Base-by-base conservation (phyloP, 164 flowering plant genomes). In the Nymphaea colorata region DNA sequence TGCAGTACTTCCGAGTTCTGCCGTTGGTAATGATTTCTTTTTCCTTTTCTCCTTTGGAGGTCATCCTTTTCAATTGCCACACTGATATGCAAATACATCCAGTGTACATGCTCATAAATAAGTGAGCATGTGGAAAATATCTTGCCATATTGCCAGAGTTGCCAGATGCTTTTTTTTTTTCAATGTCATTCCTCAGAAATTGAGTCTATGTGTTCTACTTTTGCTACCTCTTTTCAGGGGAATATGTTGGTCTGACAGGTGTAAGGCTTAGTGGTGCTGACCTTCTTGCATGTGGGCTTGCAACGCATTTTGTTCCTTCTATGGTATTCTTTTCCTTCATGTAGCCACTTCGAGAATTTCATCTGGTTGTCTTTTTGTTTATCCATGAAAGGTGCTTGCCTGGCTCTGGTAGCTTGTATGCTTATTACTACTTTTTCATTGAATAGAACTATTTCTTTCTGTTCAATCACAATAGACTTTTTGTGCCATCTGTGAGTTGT, bases 241-340 rank as follows among this genome's bases (percentile, higher is more conserved):
- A 91, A 76, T 93, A 91, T 83, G 78, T 80, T 69, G 97, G 95
- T 60, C 95, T 93, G 16, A 86, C 98, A n/a, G 98, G 98, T 68
- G 76, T 94, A 65, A 82, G 95, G 78, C 77, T 93, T 79, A 91
- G 89, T 84, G 97, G 97, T 67, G 86, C 93, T 59, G 98, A 93
- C 76, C 87, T 93, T 94, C 85, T 89, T 82, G 91, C 86, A 51
- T 93, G 91, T 81, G 97, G 97, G 59, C 96, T 93, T 75, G 97
- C 98, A 44, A 93, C 97, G 66, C 97, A 93, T 69, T 93, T 80
- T 84, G 95, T 89, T 63, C 85, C 84, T 42, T 79, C 90, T 53
- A 61, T 51, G 80, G 98, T 92, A 51, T 71, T 41, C 41, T 76
- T 69, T 64, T 41, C 44, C 14, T 51, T 59, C 2, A 3, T 36